These are phyloP conservation scores for Yamadazyma diddensiae DNA, from an alignment of 1,139 yeast genomes.

Conservation along the genomic window DNA sequence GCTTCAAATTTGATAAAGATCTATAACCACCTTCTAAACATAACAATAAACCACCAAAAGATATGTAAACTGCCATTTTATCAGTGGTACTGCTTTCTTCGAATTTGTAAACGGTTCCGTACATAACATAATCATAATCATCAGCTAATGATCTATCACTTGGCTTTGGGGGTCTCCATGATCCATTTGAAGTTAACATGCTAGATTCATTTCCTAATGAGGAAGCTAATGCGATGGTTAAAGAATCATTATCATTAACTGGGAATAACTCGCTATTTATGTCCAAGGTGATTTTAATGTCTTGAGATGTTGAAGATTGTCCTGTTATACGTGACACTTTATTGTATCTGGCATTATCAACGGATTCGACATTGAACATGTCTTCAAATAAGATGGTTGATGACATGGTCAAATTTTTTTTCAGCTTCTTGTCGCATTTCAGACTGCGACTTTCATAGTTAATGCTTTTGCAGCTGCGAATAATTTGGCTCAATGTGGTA, in stretches of 20 bases:
- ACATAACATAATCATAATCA: constrained; percentile 97
- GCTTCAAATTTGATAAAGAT: constrained; percentile 82
- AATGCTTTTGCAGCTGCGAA: too few relatives aligned
- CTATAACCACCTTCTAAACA: constrained; percentile 95
- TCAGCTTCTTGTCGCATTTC: too few relatives aligned
- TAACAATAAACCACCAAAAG: constrained; percentile 93
- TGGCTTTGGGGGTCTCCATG: constrained; percentile 91
- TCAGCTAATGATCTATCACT: constrained; percentile 88
- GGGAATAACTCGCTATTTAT: constrained; percentile 93
- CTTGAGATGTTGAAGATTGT: constrained; percentile 78
- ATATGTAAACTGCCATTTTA: constrained; percentile 81
- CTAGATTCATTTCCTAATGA: constrained; percentile 62
- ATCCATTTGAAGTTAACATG: constrained; percentile 58
- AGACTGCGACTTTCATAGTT: too few relatives aligned
- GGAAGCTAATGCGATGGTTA: constrained; percentile 87
- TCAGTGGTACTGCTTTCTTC: constrained; percentile 80
- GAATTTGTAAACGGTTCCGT: constrained; percentile 96
- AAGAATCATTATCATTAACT: constrained; percentile 68
- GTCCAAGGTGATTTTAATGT: constrained; percentile 83
- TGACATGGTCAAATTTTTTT: constrained; percentile 65
- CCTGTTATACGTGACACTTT: constrained; percentile 90
- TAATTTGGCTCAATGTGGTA: neutral
- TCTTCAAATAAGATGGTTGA: constrained; percentile 78
- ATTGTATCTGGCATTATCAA: constrained; percentile 89
- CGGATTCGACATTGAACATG: constrained; percentile 80